Percentiles rank a stretch among this genome's conserved stretches.
Conservation (phyloP, 495 filamentous ascomycete genomes). For the Geoglossum glabrum region DNA sequence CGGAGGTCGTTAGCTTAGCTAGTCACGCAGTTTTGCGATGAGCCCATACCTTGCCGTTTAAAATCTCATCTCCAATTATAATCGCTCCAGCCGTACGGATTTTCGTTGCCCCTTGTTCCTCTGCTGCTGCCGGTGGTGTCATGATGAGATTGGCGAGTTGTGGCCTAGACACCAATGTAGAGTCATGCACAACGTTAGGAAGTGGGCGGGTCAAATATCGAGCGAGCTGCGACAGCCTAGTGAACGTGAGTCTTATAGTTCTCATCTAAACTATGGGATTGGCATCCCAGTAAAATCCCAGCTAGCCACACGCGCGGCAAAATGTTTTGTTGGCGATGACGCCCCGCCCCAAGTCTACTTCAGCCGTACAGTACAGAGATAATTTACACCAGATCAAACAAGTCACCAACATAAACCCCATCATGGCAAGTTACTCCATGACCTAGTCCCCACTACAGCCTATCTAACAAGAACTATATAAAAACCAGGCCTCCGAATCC, state of each 20-base stretch:
- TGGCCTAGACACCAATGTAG: constrained; percentile 16
- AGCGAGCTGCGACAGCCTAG: constrained; percentile 48
- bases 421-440: background rate
- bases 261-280: too few relatives aligned
- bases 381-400: background rate
- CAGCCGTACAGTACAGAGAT: background rate
- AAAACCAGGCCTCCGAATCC: constrained; percentile 50
- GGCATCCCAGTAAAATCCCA: background rate
- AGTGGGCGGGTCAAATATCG: constrained; percentile 49
- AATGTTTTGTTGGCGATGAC: background rate
- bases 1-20: background rate
- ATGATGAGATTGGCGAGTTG: constrained; percentile 23
- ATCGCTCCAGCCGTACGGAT: constrained; percentile 86
- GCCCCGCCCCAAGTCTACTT: background rate
- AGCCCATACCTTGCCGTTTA: constrained; percentile 70
- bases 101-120: constrained; percentile 33
- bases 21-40: background rate
- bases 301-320: background rate
- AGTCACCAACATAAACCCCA: background rate
- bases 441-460: background rate
- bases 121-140: constrained; percentile 30
- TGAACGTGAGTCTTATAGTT: constrained; percentile 36
- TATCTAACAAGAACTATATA: background rate
- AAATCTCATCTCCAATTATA: constrained; percentile 91
- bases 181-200: constrained; percentile 30